Evolutionary conservation across 768 basidiomycete species (phyloP), one percentile per base, ranked within the genome.

Genomic region (Tricholoma saponaceum): DNA sequence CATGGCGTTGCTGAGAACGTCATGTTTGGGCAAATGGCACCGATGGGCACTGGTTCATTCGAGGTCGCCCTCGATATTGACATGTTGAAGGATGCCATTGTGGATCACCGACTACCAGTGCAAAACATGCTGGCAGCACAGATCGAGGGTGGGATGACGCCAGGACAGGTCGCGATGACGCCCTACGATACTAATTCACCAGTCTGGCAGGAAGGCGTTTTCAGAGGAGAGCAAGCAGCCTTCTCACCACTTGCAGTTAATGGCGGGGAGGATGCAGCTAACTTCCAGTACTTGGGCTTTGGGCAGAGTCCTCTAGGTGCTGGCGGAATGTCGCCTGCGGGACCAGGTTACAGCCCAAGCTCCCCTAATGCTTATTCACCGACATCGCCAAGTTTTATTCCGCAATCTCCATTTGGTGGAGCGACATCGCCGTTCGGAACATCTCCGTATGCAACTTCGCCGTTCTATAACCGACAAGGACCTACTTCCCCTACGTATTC

Each of bases 1-100:
- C 92, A 92, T 54, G 97, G 96, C 44, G 86, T 99, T 30, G 97
- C 97, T n/a, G 96, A 98, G 79, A 98, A 98, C 66, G 94, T 99
- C 41, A 86, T 99, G 82, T 93, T 99, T 65, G 97, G 97, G 16
- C 97, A 98, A 75, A 90, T 98, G 84, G 95, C 96, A n/a, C 95
- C 95, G 0, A 98, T 99, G 95, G 97, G 97, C 52, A 98, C 97
- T 0, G 97, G 97, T 13, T 83, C 92, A 7, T 98, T 96, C 67
- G 96, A 98, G 51, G 91, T 99, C 51, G 89, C 93, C 0, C 82
- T 99, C 51, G 97, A 99, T 71, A 92, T 98, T 66, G 91, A 95
- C 63, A 96, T 98, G 94, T 79, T 99, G 66, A 97, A 97, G 79
- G 96, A 98, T 58, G 95, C 97, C 39, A 94, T 98, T 55, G 90